phyloP scores from a whole-genome alignment of 495 filamentous ascomycete genomes.

The Talaromyces adpressus region DNA sequence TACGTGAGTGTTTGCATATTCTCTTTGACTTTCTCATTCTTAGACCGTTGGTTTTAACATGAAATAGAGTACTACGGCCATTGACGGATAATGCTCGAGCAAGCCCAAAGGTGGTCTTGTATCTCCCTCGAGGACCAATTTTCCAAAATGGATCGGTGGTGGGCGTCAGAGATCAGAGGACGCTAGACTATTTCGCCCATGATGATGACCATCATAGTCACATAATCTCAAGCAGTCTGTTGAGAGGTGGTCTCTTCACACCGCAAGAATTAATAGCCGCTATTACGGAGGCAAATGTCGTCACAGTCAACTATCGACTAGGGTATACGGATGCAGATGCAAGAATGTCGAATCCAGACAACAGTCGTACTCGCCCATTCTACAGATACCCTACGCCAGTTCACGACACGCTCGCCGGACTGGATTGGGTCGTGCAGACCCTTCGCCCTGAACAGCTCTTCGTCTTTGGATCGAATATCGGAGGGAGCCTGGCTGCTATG shows the following conservation, averaged over 20 bases:
- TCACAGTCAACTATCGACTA: conserved; percentile 37
- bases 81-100: not conserved
- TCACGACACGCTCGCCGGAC: conserved; percentile 32
- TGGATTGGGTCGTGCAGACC: conserved; percentile 31
- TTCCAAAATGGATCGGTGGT: conserved; percentile 11
- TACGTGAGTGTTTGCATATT: conserved; percentile 13
- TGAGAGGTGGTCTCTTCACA: not conserved
- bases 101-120: conserved; percentile 25
- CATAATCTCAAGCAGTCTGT: not conserved
- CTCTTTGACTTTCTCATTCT: not conserved
- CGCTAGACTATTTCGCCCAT: conserved; percentile 14
- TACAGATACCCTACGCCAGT: conserved; percentile 33
- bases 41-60: not conserved
- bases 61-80: conserved; percentile 23
- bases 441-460: conserved; percentile 29
- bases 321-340: conserved; percentile 29
- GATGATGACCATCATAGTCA: conserved; percentile 24
- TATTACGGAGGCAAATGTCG: conserved; percentile 24
- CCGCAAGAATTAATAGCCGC: conserved; percentile 21
- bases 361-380: not conserved
- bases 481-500: conserved; percentile 50
- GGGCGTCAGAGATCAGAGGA: not conserved
- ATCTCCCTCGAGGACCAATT: conserved; percentile 32
- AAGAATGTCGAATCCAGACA: not conserved
- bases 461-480: conserved; percentile 47